These are phyloP conservation scores for Trichosporon faecale DNA, from an alignment of 1,284 basidiomycete genomes.

Conservation along the genomic window DNA sequence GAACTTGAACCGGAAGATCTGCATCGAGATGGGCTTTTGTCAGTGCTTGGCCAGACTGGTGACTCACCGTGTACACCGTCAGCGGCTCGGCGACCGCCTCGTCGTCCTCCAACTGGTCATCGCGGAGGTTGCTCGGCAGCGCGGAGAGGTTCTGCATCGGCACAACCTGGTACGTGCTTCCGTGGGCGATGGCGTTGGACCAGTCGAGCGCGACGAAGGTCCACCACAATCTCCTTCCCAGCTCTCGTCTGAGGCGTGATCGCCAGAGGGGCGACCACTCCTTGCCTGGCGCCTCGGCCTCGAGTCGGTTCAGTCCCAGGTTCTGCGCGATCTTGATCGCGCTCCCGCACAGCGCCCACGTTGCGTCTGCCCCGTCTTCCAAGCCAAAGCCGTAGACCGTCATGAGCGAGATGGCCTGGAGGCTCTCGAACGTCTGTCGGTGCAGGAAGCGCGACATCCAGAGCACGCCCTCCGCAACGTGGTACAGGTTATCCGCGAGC, in stretches of 20 bases:
- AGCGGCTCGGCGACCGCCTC: slow-evolving; percentile 16
- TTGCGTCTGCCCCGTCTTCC: slow-evolving; percentile 23
- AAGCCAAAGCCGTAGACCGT: slow-evolving; percentile 23
- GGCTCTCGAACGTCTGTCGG: slow-evolving; percentile 25
- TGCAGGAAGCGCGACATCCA: slow-evolving; percentile 25
- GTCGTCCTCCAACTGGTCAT: slow-evolving; percentile 23
- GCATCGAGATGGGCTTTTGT: slow-evolving; percentile 23
- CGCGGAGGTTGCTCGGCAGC: slow-evolving; percentile 27
- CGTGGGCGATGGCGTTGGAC: slow-evolving; percentile 27
- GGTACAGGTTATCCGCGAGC: slow-evolving; percentile 21
- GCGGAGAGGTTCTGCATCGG: slow-evolving; percentile 30
- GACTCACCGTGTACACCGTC: slow-evolving; percentile 18
- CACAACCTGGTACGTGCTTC: slow-evolving; percentile 25
- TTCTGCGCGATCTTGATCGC: slow-evolving; percentile 34
- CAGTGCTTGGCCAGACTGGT: neutral
- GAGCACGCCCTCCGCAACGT: slow-evolving; percentile 24
- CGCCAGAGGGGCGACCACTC: slow-evolving; percentile 25
- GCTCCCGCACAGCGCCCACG: slow-evolving; percentile 22
- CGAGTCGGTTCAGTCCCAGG: slow-evolving; percentile 30
- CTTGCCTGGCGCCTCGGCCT: slow-evolving; percentile 21
- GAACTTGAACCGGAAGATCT: slow-evolving; percentile 27
- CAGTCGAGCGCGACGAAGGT: slow-evolving; percentile 30
- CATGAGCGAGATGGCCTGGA: slow-evolving; percentile 28
- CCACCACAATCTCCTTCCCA: slow-evolving; percentile 32
- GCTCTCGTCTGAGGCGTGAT: slow-evolving; percentile 21